Evolutionary conservation across 371 early-diverging fungal genomes (phyloP).

Genomic region (Mucor saturninus): DNA sequence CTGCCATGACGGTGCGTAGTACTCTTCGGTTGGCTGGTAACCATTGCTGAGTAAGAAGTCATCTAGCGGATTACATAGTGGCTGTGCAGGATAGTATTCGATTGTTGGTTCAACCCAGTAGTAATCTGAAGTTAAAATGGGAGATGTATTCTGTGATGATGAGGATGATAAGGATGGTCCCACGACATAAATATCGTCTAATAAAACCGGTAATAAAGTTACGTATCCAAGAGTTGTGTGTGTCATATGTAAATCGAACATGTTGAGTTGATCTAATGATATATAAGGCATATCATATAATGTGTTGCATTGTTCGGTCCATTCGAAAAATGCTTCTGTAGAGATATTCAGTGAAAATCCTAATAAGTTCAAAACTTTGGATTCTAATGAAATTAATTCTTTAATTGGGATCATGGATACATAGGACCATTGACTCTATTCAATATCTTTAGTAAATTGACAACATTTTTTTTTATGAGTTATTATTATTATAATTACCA

Average conservation of each 20-base stretch:
- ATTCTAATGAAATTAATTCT: constrained; percentile 26
- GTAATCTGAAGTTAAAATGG: constrained; percentile 1
- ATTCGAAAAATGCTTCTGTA: constrained; percentile 15
- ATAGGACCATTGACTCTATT: constrained; percentile 34
- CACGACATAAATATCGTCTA: constrained; percentile 20
- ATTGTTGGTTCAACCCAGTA: constrained; percentile 1
- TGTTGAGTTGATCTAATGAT: constrained; percentile 10
- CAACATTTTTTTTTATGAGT: background rate
- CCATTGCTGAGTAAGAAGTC: background rate
- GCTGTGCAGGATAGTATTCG: background rate
- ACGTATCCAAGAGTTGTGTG: constrained; percentile 11
- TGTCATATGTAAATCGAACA: constrained; percentile 26
- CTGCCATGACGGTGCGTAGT: background rate
- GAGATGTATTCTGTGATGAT: background rate
- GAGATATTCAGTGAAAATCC: constrained; percentile 29
- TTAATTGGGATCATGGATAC: constrained; percentile 29
- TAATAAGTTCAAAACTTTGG: constrained; percentile 20
- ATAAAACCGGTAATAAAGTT: constrained; percentile 21
- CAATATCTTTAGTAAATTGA: background rate
- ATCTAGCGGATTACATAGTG: background rate
- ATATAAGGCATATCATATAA: constrained; percentile 16
- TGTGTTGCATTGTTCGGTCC: constrained; percentile 33
- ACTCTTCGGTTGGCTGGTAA: background rate
- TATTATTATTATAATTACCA: constrained; percentile 23
- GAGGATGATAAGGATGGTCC: background rate